phyloP scores from a whole-genome alignment of 179 eudicot species.

The Amaranthus tricolor region DNA sequence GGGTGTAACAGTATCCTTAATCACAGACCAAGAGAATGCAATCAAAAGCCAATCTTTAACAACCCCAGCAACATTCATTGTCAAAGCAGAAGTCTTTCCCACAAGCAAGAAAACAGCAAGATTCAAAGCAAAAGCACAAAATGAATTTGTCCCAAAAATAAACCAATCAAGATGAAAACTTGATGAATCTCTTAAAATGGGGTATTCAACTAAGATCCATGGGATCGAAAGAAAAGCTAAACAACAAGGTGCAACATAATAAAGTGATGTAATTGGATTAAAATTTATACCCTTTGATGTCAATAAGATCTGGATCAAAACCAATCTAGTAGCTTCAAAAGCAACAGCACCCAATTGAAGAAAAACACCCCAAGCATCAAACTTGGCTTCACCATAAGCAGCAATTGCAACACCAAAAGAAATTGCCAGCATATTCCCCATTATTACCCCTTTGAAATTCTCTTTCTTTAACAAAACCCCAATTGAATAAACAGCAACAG shows the following conservation, averaged over 20 bases:
- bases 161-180: conserved; percentile 61
- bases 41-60: conserved; percentile 89
- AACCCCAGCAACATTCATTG: conserved; percentile 92
- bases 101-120: conserved; percentile 83
- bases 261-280: conserved; percentile 74
- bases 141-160: conserved; percentile 70
- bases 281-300: conserved; percentile 68
- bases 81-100: conserved; percentile 82
- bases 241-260: conserved; percentile 83
- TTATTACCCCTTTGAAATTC: conserved; percentile 36
- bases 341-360: conserved; percentile 76
- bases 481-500: conserved; percentile 74
- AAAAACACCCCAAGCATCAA: conserved; percentile 63
- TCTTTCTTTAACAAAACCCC: conserved; percentile 64
- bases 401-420: conserved; percentile 79
- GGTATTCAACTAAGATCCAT: conserved; percentile 75
- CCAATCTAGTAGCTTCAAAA: conserved; percentile 71
- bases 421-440: conserved; percentile 74
- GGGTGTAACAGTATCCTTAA: conserved; percentile 77
- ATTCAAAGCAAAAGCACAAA: conserved; percentile 75
- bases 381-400: conserved; percentile 80
- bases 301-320: conserved; percentile 66
- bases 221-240: conserved; percentile 60
- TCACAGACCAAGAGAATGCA: conserved; percentile 87
- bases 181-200: conserved; percentile 51